Evolutionary conservation across 441 rosid genomes (phyloP).

Genomic region (Eutrema salsugineum): DNA sequence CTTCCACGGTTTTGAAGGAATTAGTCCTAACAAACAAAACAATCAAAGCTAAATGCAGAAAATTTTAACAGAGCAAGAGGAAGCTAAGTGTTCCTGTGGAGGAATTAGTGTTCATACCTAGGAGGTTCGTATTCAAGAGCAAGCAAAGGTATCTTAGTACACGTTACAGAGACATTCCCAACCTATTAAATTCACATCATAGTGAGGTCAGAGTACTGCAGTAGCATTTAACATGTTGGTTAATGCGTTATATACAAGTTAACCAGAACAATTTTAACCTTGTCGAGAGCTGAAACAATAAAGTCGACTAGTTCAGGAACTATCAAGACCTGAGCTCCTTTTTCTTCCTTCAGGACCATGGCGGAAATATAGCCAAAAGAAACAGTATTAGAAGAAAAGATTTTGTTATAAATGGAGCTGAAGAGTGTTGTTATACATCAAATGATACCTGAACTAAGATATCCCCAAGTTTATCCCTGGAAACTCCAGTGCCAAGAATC

Average conservation of each 20-base stretch:
- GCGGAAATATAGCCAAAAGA: not conserved
- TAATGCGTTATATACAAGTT: not conserved
- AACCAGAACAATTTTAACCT: constrained; percentile 38
- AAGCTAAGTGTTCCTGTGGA: not conserved
- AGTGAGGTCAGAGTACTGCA: not conserved
- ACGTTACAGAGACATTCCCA: constrained; percentile 76
- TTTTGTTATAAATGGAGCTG: not conserved
- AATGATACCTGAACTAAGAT: constrained; percentile 75
- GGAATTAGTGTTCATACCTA: constrained; percentile 36
- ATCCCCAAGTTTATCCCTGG: constrained; percentile 87
- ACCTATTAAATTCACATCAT: constrained; percentile 42
- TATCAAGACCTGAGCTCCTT: constrained; percentile 79
- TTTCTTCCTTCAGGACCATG: constrained; percentile 53
- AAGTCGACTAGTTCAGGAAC: constrained; percentile 87
- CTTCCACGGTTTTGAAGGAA: constrained; percentile 66
- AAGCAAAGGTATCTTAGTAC: constrained; percentile 72
- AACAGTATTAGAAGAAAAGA: not conserved
- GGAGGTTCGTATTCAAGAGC: constrained; percentile 90
- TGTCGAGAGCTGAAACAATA: constrained; percentile 68
- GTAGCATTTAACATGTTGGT: not conserved
- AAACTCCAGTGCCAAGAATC: constrained; percentile 85
- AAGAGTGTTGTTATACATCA: not conserved
- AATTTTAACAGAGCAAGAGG: not conserved
- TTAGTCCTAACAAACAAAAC: constrained; percentile 51
- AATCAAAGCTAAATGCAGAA: not conserved